Evolutionary conservation across 345 rosid genomes (phyloP), one percentile per base, ranked within the genome.

Genomic region (Capsella bursapastoris): DNA sequence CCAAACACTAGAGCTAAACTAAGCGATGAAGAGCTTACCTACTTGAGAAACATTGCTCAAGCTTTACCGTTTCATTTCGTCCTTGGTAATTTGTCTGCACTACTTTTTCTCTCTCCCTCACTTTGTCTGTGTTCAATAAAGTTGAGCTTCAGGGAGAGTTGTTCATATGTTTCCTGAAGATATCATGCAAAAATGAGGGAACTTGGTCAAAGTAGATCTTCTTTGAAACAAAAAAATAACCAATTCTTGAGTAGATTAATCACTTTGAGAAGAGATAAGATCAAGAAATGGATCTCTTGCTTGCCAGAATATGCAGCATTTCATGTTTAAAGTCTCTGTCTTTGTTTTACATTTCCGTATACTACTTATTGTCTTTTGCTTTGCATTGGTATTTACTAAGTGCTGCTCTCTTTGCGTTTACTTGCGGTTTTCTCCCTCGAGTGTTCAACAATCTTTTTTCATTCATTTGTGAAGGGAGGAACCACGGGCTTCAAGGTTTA

Each of bases 21-120:
- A 58, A 79, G 73, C 27, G 86, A 87, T 44, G 64, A 79, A 51
- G 98, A 90, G 68, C 75, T 92, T 84, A 86, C 90, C 6, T 84
- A 82, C 82, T 79, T 87, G 80, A 88, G 98, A 81, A 87, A 84
- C 82, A 73, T 90, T 64, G 94, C 97, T 75, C 85, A 77, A 53
- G 74, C 88, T 66, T 71, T 86, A 44, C 92, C 96, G 13, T 87
- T 88, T 76, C 98, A 92, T 83, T 90, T 92, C 81, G 98, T 83
- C 71, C 91, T 92, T 38, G 96, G 98, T 92, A 88, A 71, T 48
- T 16, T 27, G 2, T 18, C 7, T 15, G 32, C 18, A 7, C 63
- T 51, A 6, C 16, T 9, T 32, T 41, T 11, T 14, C 16, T 51
- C 48, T 12, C 51, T 63, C 28, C 18, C 40, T 77, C 58, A 28